Base-by-base conservation (phyloP, 2,329 filamentous ascomycete genomes). In the Fusarium tjaetaba region DNA sequence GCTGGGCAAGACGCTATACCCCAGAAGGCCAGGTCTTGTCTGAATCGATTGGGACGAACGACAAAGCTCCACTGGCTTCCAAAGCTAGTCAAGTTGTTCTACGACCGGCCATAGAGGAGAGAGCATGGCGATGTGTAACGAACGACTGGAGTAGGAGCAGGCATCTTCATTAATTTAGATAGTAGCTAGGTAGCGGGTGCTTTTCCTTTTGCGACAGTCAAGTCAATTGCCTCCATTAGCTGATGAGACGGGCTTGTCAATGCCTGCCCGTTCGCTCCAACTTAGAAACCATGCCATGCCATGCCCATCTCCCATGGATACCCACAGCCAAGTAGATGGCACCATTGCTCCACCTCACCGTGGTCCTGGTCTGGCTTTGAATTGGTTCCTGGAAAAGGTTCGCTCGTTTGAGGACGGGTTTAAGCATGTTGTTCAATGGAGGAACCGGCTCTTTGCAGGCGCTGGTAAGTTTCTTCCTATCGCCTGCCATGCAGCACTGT, bases 301-400 rank as follows among this genome's bases (percentile, higher is more conserved):
- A 60, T 68, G 38, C 41, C 69, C 69, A 73, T 72, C 61, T 71
- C 62, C 67, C 59, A 75, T 65, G 67, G 65, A 71, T 61, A 69
- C 42, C 65, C 65, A 74, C 62, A 71, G 43, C 69, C 61, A 74
- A 75, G 76, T 51, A 71, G 60, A 78, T 78, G 76, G 76, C 76
- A 78, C 76, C 76, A 78, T 70, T 76, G 60, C 76, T 72, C 76
- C 76, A 78, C 76, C 65, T 77, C 71, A 75, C 74, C 74, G 68
- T 75, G 76, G 74, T 52, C 73, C 75, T 71, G 48, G 60, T 73
- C 64, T 76, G 55, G 66, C 62, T 68, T 66, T 65, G 72, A 74
- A 62, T 61, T 70, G 66, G 60, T 38, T 63, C 66, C 61, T 68
- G 55, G 64, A 59, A 73, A 49, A 49, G 63, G 57, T 42, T 70